Base-by-base conservation (phyloP, 73 alveolate species). In the Stentor coeruleus region DNA sequence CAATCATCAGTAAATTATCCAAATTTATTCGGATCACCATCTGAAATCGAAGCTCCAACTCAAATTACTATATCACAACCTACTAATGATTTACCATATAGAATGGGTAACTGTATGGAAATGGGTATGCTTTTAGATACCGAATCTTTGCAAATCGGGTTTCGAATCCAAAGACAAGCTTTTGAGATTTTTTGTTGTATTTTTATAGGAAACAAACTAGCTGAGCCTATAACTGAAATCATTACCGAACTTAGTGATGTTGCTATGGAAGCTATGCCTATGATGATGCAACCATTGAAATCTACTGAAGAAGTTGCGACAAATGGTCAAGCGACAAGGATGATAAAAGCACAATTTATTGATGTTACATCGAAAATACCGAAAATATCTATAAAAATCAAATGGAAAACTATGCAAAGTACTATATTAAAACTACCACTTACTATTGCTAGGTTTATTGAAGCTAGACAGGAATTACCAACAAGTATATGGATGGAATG, bases 31-130 rank as follows among this genome's bases (percentile, higher is more conserved):
- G n/a, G n/a, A n/a, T n/a, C n/a, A n/a, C n/a, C n/a, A n/a, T n/a
- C n/a, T n/a, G 66, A 49, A 49, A 49, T 49, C 20, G 28, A 49
- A 20, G 66, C 20, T 11, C 66, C 66, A 11, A 11, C 66, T 11
- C 66, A 6, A 20, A 49, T 49, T 49, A 11, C 66, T 49, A 6
- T 11, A 49, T 20, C 66, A 20, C 28, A 6, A 11, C 28, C 66
- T 49, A 20, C n/a, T 28, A 66, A 66, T 31, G 36, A 20, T 1
- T 31, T 66, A 20, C 33, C 0, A 28, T 66, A 66, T 33, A 20
- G 79, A 66, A 66, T 66, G 40, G n/a, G 79, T 15, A 66, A 66
- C 41, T 66, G 79, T 2, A 66, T 66, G n/a, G 79, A 66, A 20
- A 66, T 20, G 37, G 79, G 79, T 0, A 33, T 66, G 26, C 37